A percentile compares a stretch with the other conserved stretches of the same genome.
Evolutionary conservation across 352 stramenopile genomes (phyloP).

Genomic region (Peronospora destructor): DNA sequence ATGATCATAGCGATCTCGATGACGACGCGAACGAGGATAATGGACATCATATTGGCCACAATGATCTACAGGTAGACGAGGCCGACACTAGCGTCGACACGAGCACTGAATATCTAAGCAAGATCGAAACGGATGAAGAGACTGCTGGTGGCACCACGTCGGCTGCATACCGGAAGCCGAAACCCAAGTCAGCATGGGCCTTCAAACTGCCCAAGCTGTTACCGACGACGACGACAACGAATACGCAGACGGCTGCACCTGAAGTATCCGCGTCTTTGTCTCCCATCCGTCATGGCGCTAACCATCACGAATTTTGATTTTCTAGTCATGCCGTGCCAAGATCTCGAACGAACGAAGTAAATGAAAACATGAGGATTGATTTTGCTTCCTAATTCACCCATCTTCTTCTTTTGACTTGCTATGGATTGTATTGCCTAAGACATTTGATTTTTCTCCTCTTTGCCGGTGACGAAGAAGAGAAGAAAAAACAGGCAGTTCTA

Average conservation of each 20-base stretch:
- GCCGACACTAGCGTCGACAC: constrained; percentile 21
- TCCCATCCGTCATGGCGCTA: constrained; percentile 38
- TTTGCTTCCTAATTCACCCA: neutral
- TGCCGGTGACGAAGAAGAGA: neutral
- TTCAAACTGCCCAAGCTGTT: constrained; percentile 42
- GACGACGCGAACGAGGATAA: constrained; percentile 16
- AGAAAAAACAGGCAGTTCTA: constrained; percentile 8
- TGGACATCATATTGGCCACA: constrained; percentile 2
- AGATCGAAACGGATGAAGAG: constrained; percentile 29
- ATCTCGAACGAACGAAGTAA: constrained; percentile 27
- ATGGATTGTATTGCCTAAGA: neutral
- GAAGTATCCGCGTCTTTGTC: constrained; percentile 27
- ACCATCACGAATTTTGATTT: constrained; percentile 52
- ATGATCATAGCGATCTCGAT: constrained; percentile 24
- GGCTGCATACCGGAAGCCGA: constrained; percentile 32
- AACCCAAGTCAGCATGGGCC: constrained; percentile 34
- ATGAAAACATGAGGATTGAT: constrained; percentile 5
- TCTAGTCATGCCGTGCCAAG: constrained; percentile 10
- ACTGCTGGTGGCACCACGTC: constrained; percentile 26
- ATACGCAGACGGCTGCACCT: constrained; percentile 9
- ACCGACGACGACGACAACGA: constrained; percentile 19
- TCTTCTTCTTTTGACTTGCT: constrained; percentile 4
- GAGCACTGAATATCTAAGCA: constrained; percentile 24
- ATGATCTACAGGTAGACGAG: constrained; percentile 10
- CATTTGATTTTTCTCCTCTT: neutral